Evolutionary conservation across 805 yeast species (phyloP).

Genomic region (Starmerella etchellsii): DNA sequence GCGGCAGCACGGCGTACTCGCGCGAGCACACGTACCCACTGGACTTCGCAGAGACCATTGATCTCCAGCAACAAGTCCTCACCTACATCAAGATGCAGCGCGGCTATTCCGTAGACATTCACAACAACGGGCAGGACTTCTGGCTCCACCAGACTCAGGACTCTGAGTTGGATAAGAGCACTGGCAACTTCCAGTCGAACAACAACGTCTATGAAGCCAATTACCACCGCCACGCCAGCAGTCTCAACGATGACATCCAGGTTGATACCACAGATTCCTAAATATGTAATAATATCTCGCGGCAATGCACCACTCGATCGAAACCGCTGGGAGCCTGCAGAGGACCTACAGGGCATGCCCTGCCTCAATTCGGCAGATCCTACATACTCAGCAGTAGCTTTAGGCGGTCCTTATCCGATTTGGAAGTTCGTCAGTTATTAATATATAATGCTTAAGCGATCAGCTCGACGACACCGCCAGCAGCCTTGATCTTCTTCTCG

Average conservation of each 20-base stretch:
- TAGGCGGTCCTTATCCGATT: too few relatives aligned
- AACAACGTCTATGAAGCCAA: conserved; percentile 3
- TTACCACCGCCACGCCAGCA: conserved; percentile 10
- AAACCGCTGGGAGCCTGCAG: too few relatives aligned
- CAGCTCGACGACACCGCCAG: conserved; percentile 99
- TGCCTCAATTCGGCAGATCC: too few relatives aligned
- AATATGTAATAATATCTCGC: too few relatives aligned
- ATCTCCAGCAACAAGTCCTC: too few relatives aligned
- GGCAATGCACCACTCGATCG: too few relatives aligned
- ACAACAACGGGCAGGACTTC: neutral
- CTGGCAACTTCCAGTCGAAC: neutral
- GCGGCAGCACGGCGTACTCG: neutral
- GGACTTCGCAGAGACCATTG: neutral
- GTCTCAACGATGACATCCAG: too few relatives aligned
- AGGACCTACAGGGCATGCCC: too few relatives aligned
- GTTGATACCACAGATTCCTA: neutral
- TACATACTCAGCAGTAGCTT: too few relatives aligned
- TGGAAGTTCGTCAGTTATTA: too few relatives aligned
- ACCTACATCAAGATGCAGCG: conserved; percentile 2
- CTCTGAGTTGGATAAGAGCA: neutral
- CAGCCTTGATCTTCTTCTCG: conserved; percentile 99
- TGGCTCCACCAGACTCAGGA: conserved; percentile 4
- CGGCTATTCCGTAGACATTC: conserved; percentile 5
- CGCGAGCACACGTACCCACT: neutral
- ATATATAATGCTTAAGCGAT: conserved; percentile 78